Base-by-base conservation (phyloP, 306 rosid genomes). In the Abrus pulchellus region DNA sequence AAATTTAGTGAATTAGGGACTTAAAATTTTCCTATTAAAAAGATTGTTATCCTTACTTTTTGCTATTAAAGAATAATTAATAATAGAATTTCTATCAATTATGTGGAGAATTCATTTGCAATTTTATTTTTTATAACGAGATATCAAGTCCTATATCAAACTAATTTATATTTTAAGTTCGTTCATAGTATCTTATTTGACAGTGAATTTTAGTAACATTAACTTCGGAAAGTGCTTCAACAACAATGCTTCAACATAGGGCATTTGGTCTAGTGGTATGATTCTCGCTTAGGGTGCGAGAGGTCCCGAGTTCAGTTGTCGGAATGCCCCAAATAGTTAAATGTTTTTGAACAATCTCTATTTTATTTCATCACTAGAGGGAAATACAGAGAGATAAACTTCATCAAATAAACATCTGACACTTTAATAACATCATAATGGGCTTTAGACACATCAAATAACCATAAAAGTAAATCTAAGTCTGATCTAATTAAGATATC, bases 271-370 rank as follows among this genome's bases (percentile, higher is more conserved):
- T 73, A 83, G 80, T 83, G 83, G 83, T 66, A 83, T 78, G 83
- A 83, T 83, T 83, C 83, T 83, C 83, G 83, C 83, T 83, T 78
- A 84, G 84, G 82, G 84, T 79, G 87, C 81, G 78, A 79, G 87
- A 84, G 78, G 84, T 83, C 80, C 83, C 72, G 83, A 83, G 86
- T 83, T 83, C 86, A 83, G 78, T 83, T 74, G 74, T 71, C 74
- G 84, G 84, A 78, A 83, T 76, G 86, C 83, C 83, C 84, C 82
- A 0, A 0, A 20, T 20, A 20, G 0, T 0, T 20, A 20, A 20
- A 20, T 20, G 0, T 41, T 1, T 7, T n/a, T 0, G 0, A 0
- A 0, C 1, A 0, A 28, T 4, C 29, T 33, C 8, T 20, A 20
- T 20, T 20, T 20, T 20, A 20, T 20, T 52, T 38, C 43, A 57